Base-by-base conservation (phyloP, 2,329 filamentous ascomycete genomes). In the Ilyonectria robusta region DNA sequence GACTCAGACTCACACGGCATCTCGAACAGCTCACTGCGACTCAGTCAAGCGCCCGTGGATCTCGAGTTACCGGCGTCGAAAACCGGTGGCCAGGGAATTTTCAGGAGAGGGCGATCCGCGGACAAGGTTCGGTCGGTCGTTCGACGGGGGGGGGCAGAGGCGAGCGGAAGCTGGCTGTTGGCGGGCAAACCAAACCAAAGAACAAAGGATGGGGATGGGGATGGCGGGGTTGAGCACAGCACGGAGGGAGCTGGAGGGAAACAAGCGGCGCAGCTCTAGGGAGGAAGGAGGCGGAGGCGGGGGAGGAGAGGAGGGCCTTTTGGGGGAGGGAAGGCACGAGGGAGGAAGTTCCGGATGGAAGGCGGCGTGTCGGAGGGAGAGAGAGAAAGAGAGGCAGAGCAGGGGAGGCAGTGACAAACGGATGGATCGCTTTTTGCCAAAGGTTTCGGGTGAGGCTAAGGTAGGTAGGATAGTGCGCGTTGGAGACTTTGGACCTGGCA, bases 1-100 rank as follows among this genome's bases (percentile, higher is more conserved):
- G 19, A 23, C 10, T 53, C n/a, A 35, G 31, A 81, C 80, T 81
- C 75, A 81, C 80, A 81, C 70, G 80, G 80, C 80, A 81, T 81
- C 74, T 79, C 74, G 78, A 73, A 72, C 70, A 74, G 66, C 67
- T 53, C n/a, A 53, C 11, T 35, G 31, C 31, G 31, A 35, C 50
- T 53, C 62, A 62, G 62, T 57, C 63, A 63, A 59, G 70, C 70
- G 69, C 72, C 76, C 57, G 69, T 68, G 57, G 62, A 62, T 42
- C 59, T 68, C 58, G 56, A 59, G 64, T 62, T 70, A 59, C 64
- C 67, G 67, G 66, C 23, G 59, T 71, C 60, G 71, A 63, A 67
- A 55, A 65, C 66, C 59, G 74, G 68, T 51, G 55, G 59, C 53
- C 62, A 66, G 57, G 23, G 62, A 26, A 53, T 65, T 59, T 63